Conservation (phyloP, 257 asterid species). For the Solanum virginianum region DNA sequence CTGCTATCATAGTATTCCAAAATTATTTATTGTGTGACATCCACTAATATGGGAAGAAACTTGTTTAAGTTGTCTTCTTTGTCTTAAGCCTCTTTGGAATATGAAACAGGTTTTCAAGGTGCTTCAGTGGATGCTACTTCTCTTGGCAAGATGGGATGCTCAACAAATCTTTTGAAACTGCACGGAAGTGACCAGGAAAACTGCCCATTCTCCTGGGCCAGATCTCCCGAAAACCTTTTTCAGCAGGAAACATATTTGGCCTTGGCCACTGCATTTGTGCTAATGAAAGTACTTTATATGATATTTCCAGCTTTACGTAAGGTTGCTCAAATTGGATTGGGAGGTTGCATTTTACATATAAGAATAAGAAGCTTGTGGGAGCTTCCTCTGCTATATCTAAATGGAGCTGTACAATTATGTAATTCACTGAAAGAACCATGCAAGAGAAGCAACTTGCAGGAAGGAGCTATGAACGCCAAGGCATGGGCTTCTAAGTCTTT, state of each 20-base stretch:
- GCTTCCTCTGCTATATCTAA: constrained; percentile 31
- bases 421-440: constrained; percentile 53
- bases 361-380: constrained; percentile 48
- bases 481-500: constrained; percentile 85
- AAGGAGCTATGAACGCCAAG: constrained; percentile 75
- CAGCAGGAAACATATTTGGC: constrained; percentile 66
- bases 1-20: background rate
- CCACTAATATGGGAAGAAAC: background rate
- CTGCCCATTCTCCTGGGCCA: constrained; percentile 79
- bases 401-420: constrained; percentile 40
- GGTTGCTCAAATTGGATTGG: constrained; percentile 36
- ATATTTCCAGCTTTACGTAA: constrained; percentile 34
- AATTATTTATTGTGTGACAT: background rate
- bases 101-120: constrained; percentile 25
- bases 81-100: background rate
- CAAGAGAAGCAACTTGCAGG: constrained; percentile 69
- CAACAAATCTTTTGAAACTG: constrained; percentile 17
- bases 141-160: constrained; percentile 27
- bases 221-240: constrained; percentile 64
- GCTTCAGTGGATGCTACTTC: constrained; percentile 19
- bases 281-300: constrained; percentile 36
- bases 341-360: constrained; percentile 29
- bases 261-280: constrained; percentile 55
- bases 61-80: background rate
- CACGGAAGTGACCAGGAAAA: constrained; percentile 23